Base-by-base conservation (phyloP, 805 yeast species). In the Suhomyces sp. region DNA sequence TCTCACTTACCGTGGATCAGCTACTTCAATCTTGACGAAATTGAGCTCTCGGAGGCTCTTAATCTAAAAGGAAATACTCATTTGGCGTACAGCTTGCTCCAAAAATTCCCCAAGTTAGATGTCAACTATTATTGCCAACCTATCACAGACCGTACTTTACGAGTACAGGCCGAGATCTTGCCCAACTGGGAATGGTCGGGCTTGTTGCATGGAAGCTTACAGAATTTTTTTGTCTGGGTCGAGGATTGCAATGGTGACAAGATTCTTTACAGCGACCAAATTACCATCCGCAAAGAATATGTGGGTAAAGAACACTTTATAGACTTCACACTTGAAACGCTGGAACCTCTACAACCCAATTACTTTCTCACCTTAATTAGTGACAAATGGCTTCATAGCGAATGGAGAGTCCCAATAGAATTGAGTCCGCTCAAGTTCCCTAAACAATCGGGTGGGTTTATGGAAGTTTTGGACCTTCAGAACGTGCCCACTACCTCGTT, bases 161-260 rank as follows among this genome's bases (percentile, higher is more conserved):
- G 83, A 33, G 76, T 94, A 10, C 87, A 84, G 55, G 67, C 92
- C 2, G 89, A 83, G 48, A 67, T 89, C 2, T 56, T 71, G 0
- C 94, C 97, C 0, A 73, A 78, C 10, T 94, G 96, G 88, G 74
- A 72, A 15, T 92, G 97, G 97, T 87, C 88, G 64, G 57, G 64
- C 8, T 65, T 63, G 4, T 53, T 85, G 2, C 97, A 91, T 61
- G 87, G 87, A 0, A 68, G 64, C 24, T 71, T 80, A 1, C 93
- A 92, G 62, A 70, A 80, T 5, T 94, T 91, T 60, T 66, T 84
- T 27, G 54, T 94, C 2, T 49, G 89, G 3, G 88, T 90, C 1
- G 97, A 90, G 62, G 97, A 92, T 61, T 79, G 87, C 46, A 86
- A 89, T 63, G 96, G 97, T 4, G 93, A 89, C 53, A 76, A 73